Evolutionary conservation across 305 asterid species (phyloP), one percentile per base, ranked within the genome.

Genomic region (Fraxinus platypoda): DNA sequence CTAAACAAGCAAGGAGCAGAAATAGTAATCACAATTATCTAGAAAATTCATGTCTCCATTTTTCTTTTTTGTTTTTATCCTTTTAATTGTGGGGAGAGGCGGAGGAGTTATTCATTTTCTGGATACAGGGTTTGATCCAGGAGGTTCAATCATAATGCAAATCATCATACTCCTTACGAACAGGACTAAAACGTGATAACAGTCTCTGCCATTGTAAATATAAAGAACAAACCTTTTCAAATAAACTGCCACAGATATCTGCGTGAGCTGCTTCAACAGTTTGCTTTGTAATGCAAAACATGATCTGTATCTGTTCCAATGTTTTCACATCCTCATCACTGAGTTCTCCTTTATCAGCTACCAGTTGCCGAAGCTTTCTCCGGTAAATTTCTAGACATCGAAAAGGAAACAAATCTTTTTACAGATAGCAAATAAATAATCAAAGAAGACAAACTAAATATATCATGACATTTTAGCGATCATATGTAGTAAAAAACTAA

Each of bases 201-300:
- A 34, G 75, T 49, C 75, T 59, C 2, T 66, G 68, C 12, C 73
- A 19, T 66, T 46, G 31, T 4, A 62, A 82, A 72, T 17, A n/a
- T 12, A 84, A 30, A 77, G 15, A 30, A 46, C 30, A 9, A 33
- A 96, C 98, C 98, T 94, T 97, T 87, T 97, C 98, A 85, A 97
- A 97, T 88, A 92, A 88, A 84, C 91, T 87, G 79, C 99, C 99
- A 82, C 99, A 97, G 75, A 97, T 94, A 86, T 92, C 98, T 76
- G 94, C 92, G 83, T 97, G 97, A 82, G 93, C 95, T 81, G 93
- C 91, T 88, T 97, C 99, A 74, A 94, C 97, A 25, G 99, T 91
- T 89, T 92, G 91, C 88, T 92, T 97, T 57, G 93, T 97, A 77
- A 94, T 91, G 88, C 98, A 94, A 83, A 97, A 93, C 94, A 93